These are phyloP conservation scores for Laguncularia racemosa DNA, from an alignment of 345 rosid species.

Conservation along the genomic window DNA sequence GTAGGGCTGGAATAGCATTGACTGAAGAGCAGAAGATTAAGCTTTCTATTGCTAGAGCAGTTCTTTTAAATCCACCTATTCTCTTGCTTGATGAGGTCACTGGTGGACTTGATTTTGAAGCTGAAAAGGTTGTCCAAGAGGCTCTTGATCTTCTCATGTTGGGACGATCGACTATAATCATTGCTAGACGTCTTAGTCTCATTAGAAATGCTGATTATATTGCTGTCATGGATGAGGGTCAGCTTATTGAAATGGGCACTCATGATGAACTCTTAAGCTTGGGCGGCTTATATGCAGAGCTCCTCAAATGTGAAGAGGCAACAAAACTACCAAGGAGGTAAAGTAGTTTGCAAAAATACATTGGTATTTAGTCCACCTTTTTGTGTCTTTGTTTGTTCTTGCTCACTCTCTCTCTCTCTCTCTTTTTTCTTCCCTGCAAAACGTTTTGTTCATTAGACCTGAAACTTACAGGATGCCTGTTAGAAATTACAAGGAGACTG, in stretches of 20 bases:
- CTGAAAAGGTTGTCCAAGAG: conserved; percentile 91
- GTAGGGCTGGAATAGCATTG: conserved; percentile 80
- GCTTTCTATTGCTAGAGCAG: conserved; percentile 96
- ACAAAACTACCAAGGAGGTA: conserved; percentile 97
- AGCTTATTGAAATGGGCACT: conserved; percentile 96
- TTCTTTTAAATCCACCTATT: conserved; percentile 78
- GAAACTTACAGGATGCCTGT: conserved; percentile 76
- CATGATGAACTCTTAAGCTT: conserved; percentile 73
- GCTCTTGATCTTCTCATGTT: conserved; percentile 94
- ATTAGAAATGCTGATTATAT: conserved; percentile 94
- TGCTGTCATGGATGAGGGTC: conserved; percentile 98
- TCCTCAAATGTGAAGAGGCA: conserved; percentile 94
- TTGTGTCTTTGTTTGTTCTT: not conserved
- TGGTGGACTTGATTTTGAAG: conserved; percentile 97
- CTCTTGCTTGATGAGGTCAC: conserved; percentile 98
- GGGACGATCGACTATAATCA: conserved; percentile 95
- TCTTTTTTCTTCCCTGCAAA: too few relatives aligned
- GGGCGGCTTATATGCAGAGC: conserved; percentile 86
- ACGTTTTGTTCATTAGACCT: not conserved
- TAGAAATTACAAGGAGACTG: conserved; percentile 52
- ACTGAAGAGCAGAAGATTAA: conserved; percentile 94
- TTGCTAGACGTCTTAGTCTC: conserved; percentile 88
- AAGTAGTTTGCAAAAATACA: conserved; percentile 3
- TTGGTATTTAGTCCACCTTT: not conserved
- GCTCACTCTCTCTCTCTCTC: too few relatives aligned